Evolutionary conservation across 1,139 yeast genomes (phyloP), one percentile per base, ranked within the genome.

Genomic region (Cylindricascospora bacillispora): DNA sequence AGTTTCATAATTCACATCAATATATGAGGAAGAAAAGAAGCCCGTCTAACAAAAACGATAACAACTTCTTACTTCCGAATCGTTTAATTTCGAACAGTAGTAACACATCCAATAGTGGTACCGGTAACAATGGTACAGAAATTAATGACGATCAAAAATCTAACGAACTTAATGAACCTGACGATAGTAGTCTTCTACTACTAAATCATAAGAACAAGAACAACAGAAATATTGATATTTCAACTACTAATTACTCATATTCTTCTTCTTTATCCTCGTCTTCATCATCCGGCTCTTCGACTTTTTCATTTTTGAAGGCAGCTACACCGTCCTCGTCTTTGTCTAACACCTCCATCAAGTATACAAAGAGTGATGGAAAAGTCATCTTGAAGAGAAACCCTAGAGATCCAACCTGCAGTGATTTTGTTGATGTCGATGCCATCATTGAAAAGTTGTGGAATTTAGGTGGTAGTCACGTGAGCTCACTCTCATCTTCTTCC

Each of bases 91-190:
- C 27, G n/a, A n/a, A n/a, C n/a, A n/a, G n/a, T n/a, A n/a, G n/a
- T n/a, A n/a, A n/a, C n/a, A n/a, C n/a, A n/a, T n/a, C n/a, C n/a
- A n/a, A n/a, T n/a, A n/a, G n/a, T 14, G 37, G 44, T 35, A 34
- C 31, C 25, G 25, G 31, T 38, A 37, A 36, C 40, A 39, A 39
- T 34, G 33, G 30, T 28, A 35, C 36, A 28, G 23, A 25, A 13
- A 30, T 39, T 26, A 30, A 39, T 21, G 33, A 40, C 25, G 52
- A 48, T 35, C 54, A 47, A 28, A 46, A 44, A 36, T 35, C 41
- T 35, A 49, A 48, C 33, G 56, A 51, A 39, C 53, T 56, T 32
- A 50, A 42, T 28, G 58, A 54, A 37, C 58, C 58, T 9, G 57
- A 54, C 50, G 58, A 54, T 54, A 53, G 57, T 51, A 47, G 56